A percentile compares a stretch with the other conserved stretches of the same genome.
Conservation (phyloP, 2,329 filamentous ascomycete species). For the Ophiosphaerella herpotricha region DNA sequence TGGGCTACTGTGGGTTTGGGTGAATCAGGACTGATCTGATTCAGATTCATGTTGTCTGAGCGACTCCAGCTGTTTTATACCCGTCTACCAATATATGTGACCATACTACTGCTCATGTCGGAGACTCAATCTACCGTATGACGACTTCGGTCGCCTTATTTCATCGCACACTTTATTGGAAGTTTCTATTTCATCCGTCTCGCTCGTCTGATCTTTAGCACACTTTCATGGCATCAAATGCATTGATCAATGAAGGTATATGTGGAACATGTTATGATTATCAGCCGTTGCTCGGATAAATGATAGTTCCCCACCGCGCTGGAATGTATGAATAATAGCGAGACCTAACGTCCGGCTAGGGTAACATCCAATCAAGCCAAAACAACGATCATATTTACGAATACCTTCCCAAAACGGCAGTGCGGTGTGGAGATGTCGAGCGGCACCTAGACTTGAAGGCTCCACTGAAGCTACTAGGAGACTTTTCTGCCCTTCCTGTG, state of each 20-base stretch:
- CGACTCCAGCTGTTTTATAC: slow-evolving; percentile 4
- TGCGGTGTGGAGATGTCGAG: slow-evolving; percentile 3
- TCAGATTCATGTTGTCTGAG: neutral
- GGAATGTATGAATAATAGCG: neutral
- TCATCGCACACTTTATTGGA: no score
- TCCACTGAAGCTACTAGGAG: neutral
- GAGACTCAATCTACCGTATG: no score
- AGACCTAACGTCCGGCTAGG: neutral
- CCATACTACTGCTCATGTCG: no score
- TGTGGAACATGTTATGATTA: neutral
- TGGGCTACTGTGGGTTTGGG: neutral
- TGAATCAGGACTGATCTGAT: neutral
- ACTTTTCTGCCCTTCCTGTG: slow-evolving; percentile 5
- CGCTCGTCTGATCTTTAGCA: no score
- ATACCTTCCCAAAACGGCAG: neutral
- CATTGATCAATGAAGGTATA: neutral
- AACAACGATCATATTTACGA: neutral
- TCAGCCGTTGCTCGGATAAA: neutral
- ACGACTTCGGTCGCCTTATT: no score
- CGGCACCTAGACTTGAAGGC: neutral
- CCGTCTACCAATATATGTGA: neutral
- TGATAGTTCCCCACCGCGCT: neutral
- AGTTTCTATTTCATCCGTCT: no score
- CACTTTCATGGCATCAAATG: no score
- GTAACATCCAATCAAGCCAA: slow-evolving; percentile 2